These are phyloP conservation scores for Rhizopogon salebrosus DNA, from an alignment of 768 basidiomycete species.

Conservation along the genomic window DNA sequence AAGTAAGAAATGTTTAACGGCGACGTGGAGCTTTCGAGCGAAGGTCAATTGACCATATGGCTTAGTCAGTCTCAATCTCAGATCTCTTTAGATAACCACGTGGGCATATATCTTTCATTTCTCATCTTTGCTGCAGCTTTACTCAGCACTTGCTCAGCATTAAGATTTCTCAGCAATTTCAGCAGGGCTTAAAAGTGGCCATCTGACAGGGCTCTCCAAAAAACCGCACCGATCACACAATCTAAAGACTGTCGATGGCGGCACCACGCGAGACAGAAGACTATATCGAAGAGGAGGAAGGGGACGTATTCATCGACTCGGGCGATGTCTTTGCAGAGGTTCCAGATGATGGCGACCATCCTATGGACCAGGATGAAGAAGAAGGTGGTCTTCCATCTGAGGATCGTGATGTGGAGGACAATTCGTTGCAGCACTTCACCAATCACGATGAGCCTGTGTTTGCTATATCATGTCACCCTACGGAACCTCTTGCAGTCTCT, in stretches of 20 bases:
- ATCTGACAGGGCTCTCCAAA: constrained; percentile 1
- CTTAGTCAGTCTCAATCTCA: constrained; percentile 10
- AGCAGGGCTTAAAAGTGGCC: too few species aligned
- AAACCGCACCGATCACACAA: neutral
- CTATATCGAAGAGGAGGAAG: constrained; percentile 36
- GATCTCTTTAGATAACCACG: constrained; percentile 4
- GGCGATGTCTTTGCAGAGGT: constrained; percentile 66
- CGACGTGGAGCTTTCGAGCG: constrained; percentile 26
- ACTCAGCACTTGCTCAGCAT: too few species aligned
- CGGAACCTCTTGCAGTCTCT: constrained; percentile 73
- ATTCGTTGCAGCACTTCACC: constrained; percentile 64
- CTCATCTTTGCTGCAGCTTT: neutral
- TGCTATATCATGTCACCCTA: constrained; percentile 77
- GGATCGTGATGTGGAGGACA: constrained; percentile 43
- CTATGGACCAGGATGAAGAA: constrained; percentile 71
- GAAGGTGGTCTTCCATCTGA: constrained; percentile 42
- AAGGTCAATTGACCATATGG: neutral
- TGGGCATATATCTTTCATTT: constrained; percentile 1
- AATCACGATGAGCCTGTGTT: constrained; percentile 79
- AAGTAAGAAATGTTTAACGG: constrained; percentile 10
- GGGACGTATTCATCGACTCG: constrained; percentile 56
- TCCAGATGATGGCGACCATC: constrained; percentile 57
- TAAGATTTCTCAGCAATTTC: constrained; percentile 21
- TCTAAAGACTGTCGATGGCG: constrained; percentile 14
- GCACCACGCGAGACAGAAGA: constrained; percentile 35